A percentile compares a stretch with the other conserved stretches of the same genome.
Conservation (phyloP, 208 protist species). For the Tritrichomonas musculus region DNA sequence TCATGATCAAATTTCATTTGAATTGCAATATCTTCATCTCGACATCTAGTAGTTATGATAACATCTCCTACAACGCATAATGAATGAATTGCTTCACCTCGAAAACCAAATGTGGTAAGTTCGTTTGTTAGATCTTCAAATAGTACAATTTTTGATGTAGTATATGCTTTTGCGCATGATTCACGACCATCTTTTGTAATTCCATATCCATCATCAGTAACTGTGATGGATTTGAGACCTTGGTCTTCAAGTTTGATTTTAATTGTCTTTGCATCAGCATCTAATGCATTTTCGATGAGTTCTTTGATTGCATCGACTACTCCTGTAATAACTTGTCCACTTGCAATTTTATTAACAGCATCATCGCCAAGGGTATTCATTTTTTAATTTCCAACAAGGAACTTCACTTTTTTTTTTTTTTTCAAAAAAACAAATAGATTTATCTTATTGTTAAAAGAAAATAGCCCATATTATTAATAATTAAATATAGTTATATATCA, state of each 20-base stretch:
- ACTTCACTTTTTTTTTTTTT: too few species aligned
- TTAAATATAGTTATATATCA: too few species aligned
- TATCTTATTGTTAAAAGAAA: too few species aligned
- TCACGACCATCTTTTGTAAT: not conserved
- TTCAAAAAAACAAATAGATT: too few species aligned
- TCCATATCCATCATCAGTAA: slow-evolving; percentile 20
- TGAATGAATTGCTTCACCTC: slow-evolving; percentile 85
- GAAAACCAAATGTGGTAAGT: slow-evolving; percentile 78
- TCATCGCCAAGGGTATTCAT: not conserved
- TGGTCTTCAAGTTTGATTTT: slow-evolving; percentile 42
- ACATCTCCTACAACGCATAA: slow-evolving; percentile 47
- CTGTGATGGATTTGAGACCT: not conserved
- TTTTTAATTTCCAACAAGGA: too few species aligned
- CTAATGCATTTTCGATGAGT: slow-evolving; percentile 66
- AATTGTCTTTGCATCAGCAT: slow-evolving; percentile 60
- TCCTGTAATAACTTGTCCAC: slow-evolving; percentile 62
- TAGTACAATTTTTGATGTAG: slow-evolving; percentile 61
- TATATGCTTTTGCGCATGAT: slow-evolving; percentile 32
- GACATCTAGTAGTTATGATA: not conserved
- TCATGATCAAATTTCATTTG: not conserved
- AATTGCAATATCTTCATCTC: not conserved
- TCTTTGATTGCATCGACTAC: slow-evolving; percentile 63
- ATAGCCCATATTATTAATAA: too few species aligned
- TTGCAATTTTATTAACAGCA: not conserved
- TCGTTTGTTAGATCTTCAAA: slow-evolving; percentile 62